Percentiles rank a stretch among this genome's conserved stretches.
phyloP scores from a whole-genome alignment of 2,329 filamentous ascomycete genomes.

The Neofusicoccum parvum region DNA sequence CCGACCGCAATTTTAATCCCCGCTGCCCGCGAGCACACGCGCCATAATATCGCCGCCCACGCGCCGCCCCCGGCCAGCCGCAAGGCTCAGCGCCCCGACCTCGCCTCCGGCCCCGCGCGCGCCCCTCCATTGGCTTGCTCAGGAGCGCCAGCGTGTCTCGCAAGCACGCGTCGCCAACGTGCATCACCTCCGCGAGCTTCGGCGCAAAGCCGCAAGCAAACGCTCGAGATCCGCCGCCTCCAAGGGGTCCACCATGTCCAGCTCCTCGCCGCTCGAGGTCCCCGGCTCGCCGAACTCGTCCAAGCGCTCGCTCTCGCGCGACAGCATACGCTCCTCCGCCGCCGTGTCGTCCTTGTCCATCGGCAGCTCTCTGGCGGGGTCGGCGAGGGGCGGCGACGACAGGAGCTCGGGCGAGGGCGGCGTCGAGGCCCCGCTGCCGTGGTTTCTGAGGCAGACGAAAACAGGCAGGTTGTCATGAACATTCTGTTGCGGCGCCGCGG shows the following conservation, averaged over 20 bases:
- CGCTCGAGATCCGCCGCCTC: conserved; percentile 30
- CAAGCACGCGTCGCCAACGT: conserved; percentile 19
- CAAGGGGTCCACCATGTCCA: conserved; percentile 28
- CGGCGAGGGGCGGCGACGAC: conserved; percentile 26
- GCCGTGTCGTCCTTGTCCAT: conserved; percentile 30
- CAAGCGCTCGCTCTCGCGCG: conserved; percentile 43
- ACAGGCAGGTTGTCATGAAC: conserved; percentile 50
- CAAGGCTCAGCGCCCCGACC: neutral
- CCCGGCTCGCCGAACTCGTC: conserved; percentile 33
- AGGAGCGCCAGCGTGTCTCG: neutral
- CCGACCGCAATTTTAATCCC: neutral
- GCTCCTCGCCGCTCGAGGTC: conserved; percentile 29
- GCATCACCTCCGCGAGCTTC: conserved; percentile 22
- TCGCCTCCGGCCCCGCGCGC: neutral
- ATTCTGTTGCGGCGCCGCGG: conserved; percentile 8
- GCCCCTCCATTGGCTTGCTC: neutral
- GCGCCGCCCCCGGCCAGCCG: conserved; percentile 9
- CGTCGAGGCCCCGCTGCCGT: conserved; percentile 13
- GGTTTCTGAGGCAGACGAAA: conserved; percentile 54
- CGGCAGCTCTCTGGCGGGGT: conserved; percentile 27
- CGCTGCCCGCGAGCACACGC: neutral
- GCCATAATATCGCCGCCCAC: neutral
- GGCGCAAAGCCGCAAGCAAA: conserved; percentile 31
- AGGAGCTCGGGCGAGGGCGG: neutral
- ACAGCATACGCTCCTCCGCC: conserved; percentile 37